Evolutionary conservation across 768 basidiomycete species (phyloP), one percentile per base, ranked within the genome.

Genomic region (Macrolepiota albuminosa): DNA sequence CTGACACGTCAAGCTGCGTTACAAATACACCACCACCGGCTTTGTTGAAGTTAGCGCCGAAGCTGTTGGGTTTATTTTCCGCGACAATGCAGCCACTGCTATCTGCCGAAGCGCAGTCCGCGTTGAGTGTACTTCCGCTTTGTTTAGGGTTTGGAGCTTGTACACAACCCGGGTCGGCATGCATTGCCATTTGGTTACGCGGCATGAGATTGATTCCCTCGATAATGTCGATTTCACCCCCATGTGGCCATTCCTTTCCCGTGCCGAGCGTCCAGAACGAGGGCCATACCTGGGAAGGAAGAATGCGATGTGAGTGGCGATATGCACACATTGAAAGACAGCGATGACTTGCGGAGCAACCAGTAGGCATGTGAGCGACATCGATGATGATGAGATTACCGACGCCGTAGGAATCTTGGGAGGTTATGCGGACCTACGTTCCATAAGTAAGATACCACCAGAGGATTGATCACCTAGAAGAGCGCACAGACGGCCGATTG

Each of bases 1-100:
- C 87, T 1, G 78, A 69, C 6, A 77, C 74, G 53, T 88, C 88
- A 61, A 89, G 85, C 64, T 89, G 87, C 3, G 86, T 79, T 2
- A 88, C 88, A 71, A 77, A 93, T 1, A 76, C 74, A 0, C 78
- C 84, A 34, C 84, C 84, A 13, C 81, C 80, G 0, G 78, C 80
- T 8, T 71, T 55, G 8, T 81, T 80, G 64, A 85, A 85, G 1
- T 69, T 75, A 2, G 64, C 63, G 0, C 83, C 84, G 62, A 73
- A 84, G 58, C 79, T 81, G 53, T 77, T 77, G 4, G 75, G 67
- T 54, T 77, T 74, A 8, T 66, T 74, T 59, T 81, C 80, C 1
- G 57, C 61, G 7, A 80, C 78, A 6, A 78, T 73, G 67, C 85
- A 86, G 0, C 80, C 80, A 39, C 70, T 64, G 14, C 67, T 66